phyloP scores from a whole-genome alignment of 2,329 filamentous ascomycete species.

The Arthrocladium fulminans region DNA sequence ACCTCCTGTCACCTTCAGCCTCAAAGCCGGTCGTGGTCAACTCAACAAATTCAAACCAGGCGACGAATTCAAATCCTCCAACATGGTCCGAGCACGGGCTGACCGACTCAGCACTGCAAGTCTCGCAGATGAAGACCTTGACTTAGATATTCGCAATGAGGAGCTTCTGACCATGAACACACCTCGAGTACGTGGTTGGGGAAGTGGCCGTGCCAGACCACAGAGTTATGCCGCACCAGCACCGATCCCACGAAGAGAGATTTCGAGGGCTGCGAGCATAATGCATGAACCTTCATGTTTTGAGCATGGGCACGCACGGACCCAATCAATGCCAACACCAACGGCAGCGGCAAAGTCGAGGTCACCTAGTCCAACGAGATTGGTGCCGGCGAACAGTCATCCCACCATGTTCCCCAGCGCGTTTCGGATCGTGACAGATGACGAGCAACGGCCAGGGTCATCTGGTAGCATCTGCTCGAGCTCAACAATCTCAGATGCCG shows the following conservation, averaged over 20 bases:
- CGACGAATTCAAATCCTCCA: neutral
- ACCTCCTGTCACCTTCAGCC: neutral
- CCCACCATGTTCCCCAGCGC: neutral
- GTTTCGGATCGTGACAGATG: neutral
- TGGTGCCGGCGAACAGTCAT: constrained; percentile 3
- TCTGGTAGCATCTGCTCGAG: neutral
- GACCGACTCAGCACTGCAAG: neutral
- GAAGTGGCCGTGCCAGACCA: neutral
- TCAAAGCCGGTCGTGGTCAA: neutral
- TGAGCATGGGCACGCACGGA: neutral
- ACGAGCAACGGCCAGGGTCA: neutral
- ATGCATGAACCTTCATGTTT: constrained; percentile 2
- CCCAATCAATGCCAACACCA: neutral
- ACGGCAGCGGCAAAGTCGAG: neutral
- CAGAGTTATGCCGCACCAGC: neutral
- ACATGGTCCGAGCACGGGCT: neutral
- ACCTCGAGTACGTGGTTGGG: neutral
- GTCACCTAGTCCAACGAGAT: neutral
- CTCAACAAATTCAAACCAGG: neutral
- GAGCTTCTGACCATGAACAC: constrained; percentile 3
- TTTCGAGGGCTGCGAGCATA: neutral
- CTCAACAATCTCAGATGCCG: neutral
- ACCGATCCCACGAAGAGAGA: neutral
- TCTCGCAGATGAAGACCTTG: neutral
- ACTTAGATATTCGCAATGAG: neutral